phyloP scores from a whole-genome alignment of 768 basidiomycete species.

The Mycena galericulata region DNA sequence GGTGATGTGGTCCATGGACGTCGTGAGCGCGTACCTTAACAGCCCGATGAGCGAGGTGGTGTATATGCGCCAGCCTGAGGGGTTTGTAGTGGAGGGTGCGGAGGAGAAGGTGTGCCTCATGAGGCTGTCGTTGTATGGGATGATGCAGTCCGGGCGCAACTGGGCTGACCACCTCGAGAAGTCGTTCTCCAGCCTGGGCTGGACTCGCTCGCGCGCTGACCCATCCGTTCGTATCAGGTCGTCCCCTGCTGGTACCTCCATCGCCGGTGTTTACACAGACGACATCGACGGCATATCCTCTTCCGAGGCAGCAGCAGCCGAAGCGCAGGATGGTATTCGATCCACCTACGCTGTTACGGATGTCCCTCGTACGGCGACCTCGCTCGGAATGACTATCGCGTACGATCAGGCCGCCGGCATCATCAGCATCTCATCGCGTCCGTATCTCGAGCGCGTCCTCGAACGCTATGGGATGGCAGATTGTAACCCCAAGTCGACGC shows the following conservation, averaged over 20 bases:
- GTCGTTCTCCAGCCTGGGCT: background rate
- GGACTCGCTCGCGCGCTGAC: background rate
- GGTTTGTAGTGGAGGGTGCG: conserved; percentile 29
- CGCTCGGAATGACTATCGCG: conserved; percentile 18
- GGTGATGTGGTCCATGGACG: conserved; percentile 45
- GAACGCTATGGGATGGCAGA: conserved; percentile 13
- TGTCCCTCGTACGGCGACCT: conserved; percentile 37
- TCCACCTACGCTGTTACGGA: conserved; percentile 36
- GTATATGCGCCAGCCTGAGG: conserved; percentile 48
- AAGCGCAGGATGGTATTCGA: conserved; percentile 16
- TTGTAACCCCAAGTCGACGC: conserved; percentile 39
- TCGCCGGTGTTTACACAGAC: background rate
- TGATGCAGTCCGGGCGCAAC: conserved; percentile 1
- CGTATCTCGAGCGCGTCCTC: conserved; percentile 10
- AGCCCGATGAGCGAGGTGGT: conserved; percentile 41
- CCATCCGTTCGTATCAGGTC: too few species aligned
- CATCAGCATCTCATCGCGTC: too few species aligned
- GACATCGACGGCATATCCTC: conserved; percentile 3
- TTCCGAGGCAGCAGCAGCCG: conserved; percentile 4
- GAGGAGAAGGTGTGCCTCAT: too few species aligned
- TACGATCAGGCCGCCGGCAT: too few species aligned
- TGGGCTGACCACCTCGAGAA: too few species aligned
- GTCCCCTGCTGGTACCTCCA: background rate
- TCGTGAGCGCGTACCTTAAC: conserved; percentile 46
- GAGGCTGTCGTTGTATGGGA: background rate